These are phyloP conservation scores for Paraglomus brasilianum DNA, from an alignment of 192 early-diverging fungal genomes.

Conservation along the genomic window DNA sequence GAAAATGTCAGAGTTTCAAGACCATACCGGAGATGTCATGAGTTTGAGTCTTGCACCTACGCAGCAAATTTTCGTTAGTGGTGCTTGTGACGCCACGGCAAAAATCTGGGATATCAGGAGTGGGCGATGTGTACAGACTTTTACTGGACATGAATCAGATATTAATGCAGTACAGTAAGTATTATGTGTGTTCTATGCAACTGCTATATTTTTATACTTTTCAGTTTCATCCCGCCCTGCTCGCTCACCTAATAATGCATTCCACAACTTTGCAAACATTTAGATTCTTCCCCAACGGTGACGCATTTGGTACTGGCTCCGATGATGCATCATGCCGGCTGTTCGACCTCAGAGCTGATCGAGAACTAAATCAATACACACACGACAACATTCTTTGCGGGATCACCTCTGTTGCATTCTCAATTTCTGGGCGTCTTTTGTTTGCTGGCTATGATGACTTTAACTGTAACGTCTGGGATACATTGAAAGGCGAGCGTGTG, in stretches of 20 bases:
- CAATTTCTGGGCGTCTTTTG: constrained; percentile 90
- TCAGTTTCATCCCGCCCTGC: background rate
- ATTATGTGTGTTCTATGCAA: constrained; percentile 6
- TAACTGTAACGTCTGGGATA: constrained; percentile 99
- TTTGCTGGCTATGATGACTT: constrained; percentile 99
- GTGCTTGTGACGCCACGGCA: constrained; percentile 97
- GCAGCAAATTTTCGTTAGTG: constrained; percentile 96
- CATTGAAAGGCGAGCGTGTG: constrained; percentile 91
- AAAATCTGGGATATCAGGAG: constrained; percentile 99
- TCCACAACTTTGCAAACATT: background rate
- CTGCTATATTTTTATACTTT: constrained; percentile 17
- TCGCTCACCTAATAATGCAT: background rate
- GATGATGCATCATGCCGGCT: constrained; percentile 98
- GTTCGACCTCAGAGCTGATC: constrained; percentile 96
- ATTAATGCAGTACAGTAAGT: constrained; percentile 96
- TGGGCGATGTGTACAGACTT: constrained; percentile 96
- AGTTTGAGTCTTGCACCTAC: constrained; percentile 89
- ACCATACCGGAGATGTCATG: constrained; percentile 99
- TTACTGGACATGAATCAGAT: constrained; percentile 97
- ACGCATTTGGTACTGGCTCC: constrained; percentile 96
- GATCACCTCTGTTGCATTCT: constrained; percentile 97
- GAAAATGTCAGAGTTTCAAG: constrained; percentile 95
- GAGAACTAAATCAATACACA: constrained; percentile 97
- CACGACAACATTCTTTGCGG: constrained; percentile 99
- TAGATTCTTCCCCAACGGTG: constrained; percentile 98